A percentile compares a stretch with the other conserved stretches of the same genome.
These are phyloP conservation scores for Parietaria judaica DNA, from an alignment of 306 rosid species.

Conservation along the genomic window DNA sequence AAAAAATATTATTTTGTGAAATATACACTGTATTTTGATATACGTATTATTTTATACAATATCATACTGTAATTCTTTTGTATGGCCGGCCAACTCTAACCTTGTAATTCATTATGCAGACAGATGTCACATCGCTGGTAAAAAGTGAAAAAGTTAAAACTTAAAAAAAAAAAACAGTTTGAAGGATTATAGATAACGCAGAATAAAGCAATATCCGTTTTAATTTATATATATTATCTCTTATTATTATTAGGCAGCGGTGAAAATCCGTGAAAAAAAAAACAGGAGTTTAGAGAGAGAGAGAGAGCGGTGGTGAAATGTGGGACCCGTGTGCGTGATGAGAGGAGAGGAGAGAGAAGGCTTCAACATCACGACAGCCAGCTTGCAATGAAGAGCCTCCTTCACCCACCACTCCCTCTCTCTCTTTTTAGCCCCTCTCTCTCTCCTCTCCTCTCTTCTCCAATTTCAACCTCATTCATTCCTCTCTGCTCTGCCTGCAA, in stretches of 20 bases:
- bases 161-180: too few relatives aligned
- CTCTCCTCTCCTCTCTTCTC: slow-evolving; percentile 24
- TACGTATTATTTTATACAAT: too few relatives aligned
- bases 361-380: slow-evolving; percentile 35
- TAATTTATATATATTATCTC: too few relatives aligned
- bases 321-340: slow-evolving; percentile 15
- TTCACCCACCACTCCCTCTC: slow-evolving; percentile 44
- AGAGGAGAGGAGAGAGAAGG: slow-evolving; percentile 16
- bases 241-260: not conserved
- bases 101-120: too few relatives aligned
- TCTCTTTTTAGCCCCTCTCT: slow-evolving; percentile 7
- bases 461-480: slow-evolving; percentile 22
- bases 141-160: not conserved
- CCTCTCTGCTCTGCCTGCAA: not conserved
- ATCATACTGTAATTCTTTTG: too few relatives aligned
- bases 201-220: too few relatives aligned
- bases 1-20: not conserved
- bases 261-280: slow-evolving; percentile 39
- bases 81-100: too few relatives aligned
- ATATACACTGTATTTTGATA: too few relatives aligned
- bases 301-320: slow-evolving; percentile 13
- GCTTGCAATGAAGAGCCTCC: slow-evolving; percentile 95
- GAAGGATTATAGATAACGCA: too few relatives aligned
- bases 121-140: not conserved
- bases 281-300: not conserved